Evolutionary conservation across 2,329 filamentous ascomycete genomes (phyloP), one percentile per base, ranked within the genome.

Genomic region (Nemania sp.): DNA sequence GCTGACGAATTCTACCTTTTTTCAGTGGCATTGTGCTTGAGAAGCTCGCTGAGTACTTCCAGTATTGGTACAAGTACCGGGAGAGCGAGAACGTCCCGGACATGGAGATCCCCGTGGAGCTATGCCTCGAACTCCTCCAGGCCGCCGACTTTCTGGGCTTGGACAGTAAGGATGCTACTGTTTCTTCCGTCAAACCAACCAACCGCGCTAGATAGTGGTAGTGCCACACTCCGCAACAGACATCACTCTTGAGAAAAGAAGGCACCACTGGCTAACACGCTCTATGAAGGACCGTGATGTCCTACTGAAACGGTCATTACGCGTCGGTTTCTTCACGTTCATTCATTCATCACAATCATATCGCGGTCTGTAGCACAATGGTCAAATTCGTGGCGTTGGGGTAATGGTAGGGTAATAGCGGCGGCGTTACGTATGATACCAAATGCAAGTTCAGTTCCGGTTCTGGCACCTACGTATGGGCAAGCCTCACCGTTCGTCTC

Each of bases 11-110:
- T 14, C 28, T 24, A 11, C 22, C 14, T 36, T 28, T 40, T 26
- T 63, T 26, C 59, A 91, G 88, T 72, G 86, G 84, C 60, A 76
- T 86, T 48, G 82, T 91, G 5, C 82, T 93, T 2, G 89, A 92
- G 70, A 91, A 90, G 68, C 85, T 92, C 26, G 88, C 86, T 70
- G 88, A 92, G 72, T 93, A 92, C 73, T 86, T 91, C 58, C 89
- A 91, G 68, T 92, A 91, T 75, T 89, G 88, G 76, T 86, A 91
- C 72, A 86, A 86, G 65, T 80, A 90, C 72, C 80, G 80, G 46
- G 81, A 90, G 61, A 77, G 77, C 61, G 84, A 86, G 62, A 85
- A 91, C 64, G 88, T 91, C 17, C 84, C 86, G 4, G 89, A 93
- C 66, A 88, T 91, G 84, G 88, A 91, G 14, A 86, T 92, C 54